These are phyloP conservation scores for Colletotrichum spaethianum DNA, from an alignment of 2,329 filamentous ascomycete species.

Conservation along the genomic window DNA sequence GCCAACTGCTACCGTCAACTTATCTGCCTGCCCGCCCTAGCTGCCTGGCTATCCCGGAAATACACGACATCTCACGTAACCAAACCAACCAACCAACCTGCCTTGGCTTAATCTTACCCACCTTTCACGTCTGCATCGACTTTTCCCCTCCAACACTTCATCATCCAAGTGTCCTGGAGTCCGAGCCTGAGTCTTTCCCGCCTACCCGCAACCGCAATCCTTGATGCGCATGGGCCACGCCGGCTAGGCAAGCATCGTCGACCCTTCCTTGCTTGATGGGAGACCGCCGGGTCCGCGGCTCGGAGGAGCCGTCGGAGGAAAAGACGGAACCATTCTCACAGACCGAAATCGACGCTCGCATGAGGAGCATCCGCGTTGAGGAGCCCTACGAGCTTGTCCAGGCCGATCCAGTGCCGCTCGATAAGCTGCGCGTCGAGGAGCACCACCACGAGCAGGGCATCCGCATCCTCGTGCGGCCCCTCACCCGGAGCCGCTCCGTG, in stretches of 20 bases:
- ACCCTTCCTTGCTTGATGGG: constrained; percentile 56
- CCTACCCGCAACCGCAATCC: constrained; percentile 14
- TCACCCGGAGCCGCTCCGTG: constrained; percentile 67
- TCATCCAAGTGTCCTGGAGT: neutral
- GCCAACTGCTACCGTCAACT: neutral
- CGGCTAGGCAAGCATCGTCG: constrained; percentile 40
- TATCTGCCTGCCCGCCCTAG: constrained; percentile 3
- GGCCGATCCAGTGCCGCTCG: constrained; percentile 65
- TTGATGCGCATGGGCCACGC: constrained; percentile 43
- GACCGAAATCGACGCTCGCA: constrained; percentile 67
- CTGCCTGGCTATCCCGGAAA: constrained; percentile 24
- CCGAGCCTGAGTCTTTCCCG: constrained; percentile 9
- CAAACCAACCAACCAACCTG: constrained; percentile 11
- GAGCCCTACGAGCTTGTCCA: constrained; percentile 55
- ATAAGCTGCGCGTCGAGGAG: constrained; percentile 66
- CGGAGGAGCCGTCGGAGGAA: constrained; percentile 61
- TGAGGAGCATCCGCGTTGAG: constrained; percentile 62
- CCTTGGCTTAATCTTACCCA: constrained; percentile 8
- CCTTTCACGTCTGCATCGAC: constrained; percentile 9
- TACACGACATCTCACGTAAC: constrained; percentile 19
- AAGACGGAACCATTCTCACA: constrained; percentile 72
- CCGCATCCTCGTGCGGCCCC: constrained; percentile 69
- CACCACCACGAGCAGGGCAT: constrained; percentile 69
- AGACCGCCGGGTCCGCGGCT: constrained; percentile 58
- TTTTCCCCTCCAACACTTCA: neutral